These are phyloP conservation scores for Colletotrichum lupini DNA, from an alignment of 2,329 filamentous ascomycete species.

Conservation along the genomic window DNA sequence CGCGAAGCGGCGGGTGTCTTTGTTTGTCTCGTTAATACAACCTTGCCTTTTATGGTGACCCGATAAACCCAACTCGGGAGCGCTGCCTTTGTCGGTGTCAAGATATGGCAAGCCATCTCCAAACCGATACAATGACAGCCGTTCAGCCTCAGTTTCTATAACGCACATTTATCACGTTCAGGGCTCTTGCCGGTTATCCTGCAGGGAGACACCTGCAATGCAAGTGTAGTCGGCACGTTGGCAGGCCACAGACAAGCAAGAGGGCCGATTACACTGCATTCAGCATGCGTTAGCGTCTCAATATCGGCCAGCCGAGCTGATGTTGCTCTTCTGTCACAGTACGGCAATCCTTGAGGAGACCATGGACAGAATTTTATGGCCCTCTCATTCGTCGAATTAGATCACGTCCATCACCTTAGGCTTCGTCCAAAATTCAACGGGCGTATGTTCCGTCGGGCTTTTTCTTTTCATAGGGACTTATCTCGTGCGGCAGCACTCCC, in stretches of 20 bases:
- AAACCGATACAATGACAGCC: background rate
- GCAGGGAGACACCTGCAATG: conserved; percentile 7
- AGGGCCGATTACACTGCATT: conserved; percentile 17
- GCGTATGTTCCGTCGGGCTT: background rate
- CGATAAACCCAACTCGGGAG: background rate
- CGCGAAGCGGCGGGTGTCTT: conserved; percentile 8
- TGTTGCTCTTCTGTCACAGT: background rate
- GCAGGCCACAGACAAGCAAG: background rate
- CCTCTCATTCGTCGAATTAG: background rate
- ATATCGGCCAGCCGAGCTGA: background rate
- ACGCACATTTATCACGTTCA: background rate
- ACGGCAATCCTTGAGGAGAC: conserved; percentile 16
- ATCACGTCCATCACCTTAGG: background rate
- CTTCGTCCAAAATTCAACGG: background rate
- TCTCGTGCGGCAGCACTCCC: background rate
- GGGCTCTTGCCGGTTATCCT: background rate
- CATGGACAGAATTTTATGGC: background rate
- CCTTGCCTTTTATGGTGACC: background rate
- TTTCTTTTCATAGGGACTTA: background rate
- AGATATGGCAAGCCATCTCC: background rate
- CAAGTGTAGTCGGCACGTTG: conserved; percentile 2
- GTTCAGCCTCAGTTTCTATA: background rate
- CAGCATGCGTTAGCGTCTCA: conserved; percentile 21
- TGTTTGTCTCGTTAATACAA: conserved; percentile 11
- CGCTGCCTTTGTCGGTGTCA: conserved; percentile 9